Base-by-base conservation (phyloP, 2,329 filamentous ascomycete species). In the Epichloe sp. region DNA sequence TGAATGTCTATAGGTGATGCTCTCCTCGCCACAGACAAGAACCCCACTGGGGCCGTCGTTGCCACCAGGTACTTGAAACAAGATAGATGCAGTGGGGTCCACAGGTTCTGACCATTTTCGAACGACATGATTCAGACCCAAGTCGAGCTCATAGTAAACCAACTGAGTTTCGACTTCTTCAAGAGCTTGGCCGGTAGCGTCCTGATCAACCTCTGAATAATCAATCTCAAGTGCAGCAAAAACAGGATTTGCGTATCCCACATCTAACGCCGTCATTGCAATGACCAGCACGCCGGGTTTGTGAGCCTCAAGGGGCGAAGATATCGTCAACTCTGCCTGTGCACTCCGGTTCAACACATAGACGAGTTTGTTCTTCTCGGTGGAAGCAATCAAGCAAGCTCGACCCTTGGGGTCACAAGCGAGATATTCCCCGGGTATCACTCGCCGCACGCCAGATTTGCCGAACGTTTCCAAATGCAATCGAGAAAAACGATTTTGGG, bases 291-390 rank as follows among this genome's bases (percentile, higher is more conserved):
- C 91, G 54, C 91, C 88, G 12, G 88, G 82, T 67, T 93, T 95
- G 69, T 98, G 91, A 2, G 93, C 94, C 69, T 98, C 94, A 17
- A 98, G 77, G 0, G 93, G 93, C 14, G 93, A 98, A 5, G 93
- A 98, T 48, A 98, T 98, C 41, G 90, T 94, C 60, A 98, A 80
- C 67, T 95, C 88, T 17, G 90, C 90, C 68, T 97, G 88, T 3
- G 89, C 80, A 70, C 95, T 95, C 57, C 94, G 85, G 68, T 97
- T 97, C 59, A 98, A 77, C 62, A 98, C 91, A 70, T 98, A 99
- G 59, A 98, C 93, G 52, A 99, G 85, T 73, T 98, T 98, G 73
- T 97, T 98, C 78, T 98, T 98, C 72, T 99, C 94, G 51, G 91
- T 78, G 5, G 90, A 91, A 10, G 93, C 89, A 55, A 97, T 87